Evolutionary conservation across 1,139 yeast genomes (phyloP), one percentile per base, ranked within the genome.

Genomic region (Debaryomyces coudertii): DNA sequence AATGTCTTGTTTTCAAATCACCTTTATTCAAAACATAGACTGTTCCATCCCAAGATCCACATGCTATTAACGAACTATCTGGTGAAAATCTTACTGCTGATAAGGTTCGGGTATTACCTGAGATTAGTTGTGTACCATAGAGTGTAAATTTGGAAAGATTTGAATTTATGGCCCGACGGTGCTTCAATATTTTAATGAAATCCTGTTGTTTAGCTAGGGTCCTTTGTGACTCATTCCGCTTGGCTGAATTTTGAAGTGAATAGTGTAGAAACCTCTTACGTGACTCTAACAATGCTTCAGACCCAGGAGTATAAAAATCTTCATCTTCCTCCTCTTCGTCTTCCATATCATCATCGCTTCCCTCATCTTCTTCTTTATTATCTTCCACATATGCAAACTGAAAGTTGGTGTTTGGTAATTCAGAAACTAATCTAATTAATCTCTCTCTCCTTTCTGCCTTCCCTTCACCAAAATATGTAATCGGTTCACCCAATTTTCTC

Each of bases 1-100:
- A 52, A 18, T 53, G 47, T 15, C 56, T 42, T 9, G 67, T 52
- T 28, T 66, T 63, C 39, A 87, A 63, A 23, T 72, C 63, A 0
- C 63, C 60, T 1, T 63, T 56, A 38, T 74, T 63, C 25, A 88
- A 47, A 2, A 88, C 48, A 49, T 77, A 77, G 4, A 90, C 56
- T 15, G 77, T 75, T 3, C 98, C 98, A 48, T 85, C 82, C 97
- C 98, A 92, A 35, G 95, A 87, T 0, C 93, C 96, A 14, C 83
- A 74, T 0, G 90, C 87, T 1, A 88, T 66, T 2, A 47, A 45
- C 1, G 53, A 43, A 20, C 58, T 54, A 30, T 58, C 55, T 6
- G 30, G 12, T 14, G 83, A 75, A 47, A 80, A 74, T 16, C 81
- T 60, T 0, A 85, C 80, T 1, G 76, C 65, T 0, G 96, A 85